phyloP scores from a whole-genome alignment of 1,284 basidiomycete genomes.

The Sutorius eximius region DNA sequence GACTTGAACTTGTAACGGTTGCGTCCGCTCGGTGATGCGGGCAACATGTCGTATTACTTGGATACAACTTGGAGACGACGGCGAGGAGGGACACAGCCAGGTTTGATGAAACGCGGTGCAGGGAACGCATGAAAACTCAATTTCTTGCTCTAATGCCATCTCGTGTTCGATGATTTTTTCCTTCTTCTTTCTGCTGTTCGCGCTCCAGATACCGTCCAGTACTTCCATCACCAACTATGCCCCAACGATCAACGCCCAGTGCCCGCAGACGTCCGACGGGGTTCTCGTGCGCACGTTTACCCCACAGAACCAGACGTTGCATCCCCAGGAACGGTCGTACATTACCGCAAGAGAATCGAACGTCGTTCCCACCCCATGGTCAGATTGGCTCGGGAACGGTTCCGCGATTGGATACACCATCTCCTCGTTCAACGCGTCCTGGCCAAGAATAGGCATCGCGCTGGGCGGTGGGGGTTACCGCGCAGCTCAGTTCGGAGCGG shows the following conservation, averaged over 20 bases:
- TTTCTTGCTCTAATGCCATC: slow-evolving; percentile 9
- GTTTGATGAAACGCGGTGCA: slow-evolving; percentile 15
- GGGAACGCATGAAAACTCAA: neutral
- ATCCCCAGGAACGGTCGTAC: slow-evolving; percentile 50
- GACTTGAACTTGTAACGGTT: neutral
- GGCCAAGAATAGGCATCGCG: slow-evolving; percentile 57
- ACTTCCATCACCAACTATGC: slow-evolving; percentile 39
- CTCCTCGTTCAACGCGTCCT: slow-evolving; percentile 38
- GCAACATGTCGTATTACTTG: neutral
- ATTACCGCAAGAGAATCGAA: slow-evolving; percentile 42
- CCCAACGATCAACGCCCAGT: slow-evolving; percentile 46
- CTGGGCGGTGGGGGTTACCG: slow-evolving; percentile 61
- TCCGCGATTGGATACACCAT: slow-evolving; percentile 53
- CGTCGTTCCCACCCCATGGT: slow-evolving; percentile 52
- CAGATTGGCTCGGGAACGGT: slow-evolving; percentile 56
- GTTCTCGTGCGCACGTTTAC: slow-evolving; percentile 53
- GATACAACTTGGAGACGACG: neutral
- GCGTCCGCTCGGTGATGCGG: neutral
- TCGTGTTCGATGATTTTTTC: slow-evolving; percentile 10
- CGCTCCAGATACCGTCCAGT: neutral
- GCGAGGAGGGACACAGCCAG: slow-evolving; percentile 14
- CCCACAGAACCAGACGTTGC: slow-evolving; percentile 50
- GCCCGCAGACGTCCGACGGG: slow-evolving; percentile 46
- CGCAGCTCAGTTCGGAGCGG: slow-evolving; percentile 61
- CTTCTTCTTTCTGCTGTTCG: neutral